Evolutionary conservation across 2,329 filamentous ascomycete species (phyloP).

Genomic region (Colletotrichum gigasporum): DNA sequence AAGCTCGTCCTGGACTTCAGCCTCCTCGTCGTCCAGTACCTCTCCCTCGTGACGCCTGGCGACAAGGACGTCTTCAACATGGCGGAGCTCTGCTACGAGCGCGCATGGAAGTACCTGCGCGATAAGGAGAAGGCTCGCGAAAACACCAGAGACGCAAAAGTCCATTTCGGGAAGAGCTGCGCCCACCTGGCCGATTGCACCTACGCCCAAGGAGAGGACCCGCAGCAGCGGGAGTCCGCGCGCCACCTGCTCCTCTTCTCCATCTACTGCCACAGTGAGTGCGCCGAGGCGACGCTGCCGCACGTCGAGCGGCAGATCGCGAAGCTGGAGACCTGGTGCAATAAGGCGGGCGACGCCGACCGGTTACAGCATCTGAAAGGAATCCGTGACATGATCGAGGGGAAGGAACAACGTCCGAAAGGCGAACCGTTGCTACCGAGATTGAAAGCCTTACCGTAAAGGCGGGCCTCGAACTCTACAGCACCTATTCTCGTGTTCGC

Average conservation of each 20-base stretch:
- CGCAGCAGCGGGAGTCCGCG: background rate
- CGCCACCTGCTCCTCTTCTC: background rate
- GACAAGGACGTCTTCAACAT: background rate
- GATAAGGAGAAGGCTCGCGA: background rate
- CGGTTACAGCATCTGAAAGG: background rate
- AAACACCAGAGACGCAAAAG: background rate
- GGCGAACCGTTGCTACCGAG: conserved; percentile 12
- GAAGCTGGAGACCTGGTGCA: conserved; percentile 18
- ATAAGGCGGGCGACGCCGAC: background rate
- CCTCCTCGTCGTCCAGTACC: conserved; percentile 8
- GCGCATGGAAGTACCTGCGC: background rate
- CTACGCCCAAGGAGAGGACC: background rate
- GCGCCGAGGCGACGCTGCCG: background rate
- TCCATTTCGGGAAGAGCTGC: conserved; percentile 3
- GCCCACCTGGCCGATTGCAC: conserved; percentile 17
- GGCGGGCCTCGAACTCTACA: too few species aligned
- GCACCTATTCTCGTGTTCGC: too few species aligned
- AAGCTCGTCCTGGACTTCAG: conserved; percentile 12
- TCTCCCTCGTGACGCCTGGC: background rate
- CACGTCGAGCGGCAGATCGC: conserved; percentile 8
- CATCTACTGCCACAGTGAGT: background rate
- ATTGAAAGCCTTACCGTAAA: background rate
- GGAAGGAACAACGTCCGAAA: background rate
- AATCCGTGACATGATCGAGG: background rate
- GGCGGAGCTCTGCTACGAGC: conserved; percentile 4